A percentile compares a stretch with the other conserved stretches of the same genome.
These are phyloP conservation scores for Lactifluus echinatus DNA, from an alignment of 768 basidiomycete genomes.

Conservation along the genomic window DNA sequence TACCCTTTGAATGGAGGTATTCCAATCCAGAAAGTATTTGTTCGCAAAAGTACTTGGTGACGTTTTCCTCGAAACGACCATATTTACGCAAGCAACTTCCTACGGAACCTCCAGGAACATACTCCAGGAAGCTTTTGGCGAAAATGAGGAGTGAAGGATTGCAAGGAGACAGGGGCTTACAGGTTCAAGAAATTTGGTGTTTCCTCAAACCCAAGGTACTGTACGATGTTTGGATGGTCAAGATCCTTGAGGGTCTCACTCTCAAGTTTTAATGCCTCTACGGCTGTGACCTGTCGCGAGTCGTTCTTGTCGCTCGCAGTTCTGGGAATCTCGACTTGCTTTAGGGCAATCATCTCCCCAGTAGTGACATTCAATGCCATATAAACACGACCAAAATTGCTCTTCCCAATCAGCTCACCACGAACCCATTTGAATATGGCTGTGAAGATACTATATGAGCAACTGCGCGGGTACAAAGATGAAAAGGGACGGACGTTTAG, in stretches of 20 bases:
- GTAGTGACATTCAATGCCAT: conserved; percentile 93
- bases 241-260: conserved; percentile 94
- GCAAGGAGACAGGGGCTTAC: conserved; percentile 39
- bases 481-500: conserved; percentile 49
- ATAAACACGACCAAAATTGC: conserved; percentile 94
- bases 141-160: conserved; percentile 1
- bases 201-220: conserved; percentile 93
- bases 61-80: conserved; percentile 86
- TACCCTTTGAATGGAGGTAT: conserved; percentile 86
- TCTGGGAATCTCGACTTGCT: conserved; percentile 93
- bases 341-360: conserved; percentile 98
- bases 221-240: conserved; percentile 95
- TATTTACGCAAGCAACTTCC: conserved; percentile 85
- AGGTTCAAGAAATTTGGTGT: conserved; percentile 84
- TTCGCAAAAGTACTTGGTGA: conserved; percentile 84
- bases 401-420: conserved; percentile 94
- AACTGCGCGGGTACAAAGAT: background rate
- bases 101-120: conserved; percentile 95
- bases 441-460: conserved; percentile 24
- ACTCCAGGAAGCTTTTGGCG: conserved; percentile 86
- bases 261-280: conserved; percentile 89
- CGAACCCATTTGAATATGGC: conserved; percentile 98
- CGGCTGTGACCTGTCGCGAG: conserved; percentile 70
- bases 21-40: conserved; percentile 90
- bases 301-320: conserved; percentile 90